Evolutionary conservation across 2,329 filamentous ascomycete genomes (phyloP).

Genomic region (Trichoderma atrobrunneum): DNA sequence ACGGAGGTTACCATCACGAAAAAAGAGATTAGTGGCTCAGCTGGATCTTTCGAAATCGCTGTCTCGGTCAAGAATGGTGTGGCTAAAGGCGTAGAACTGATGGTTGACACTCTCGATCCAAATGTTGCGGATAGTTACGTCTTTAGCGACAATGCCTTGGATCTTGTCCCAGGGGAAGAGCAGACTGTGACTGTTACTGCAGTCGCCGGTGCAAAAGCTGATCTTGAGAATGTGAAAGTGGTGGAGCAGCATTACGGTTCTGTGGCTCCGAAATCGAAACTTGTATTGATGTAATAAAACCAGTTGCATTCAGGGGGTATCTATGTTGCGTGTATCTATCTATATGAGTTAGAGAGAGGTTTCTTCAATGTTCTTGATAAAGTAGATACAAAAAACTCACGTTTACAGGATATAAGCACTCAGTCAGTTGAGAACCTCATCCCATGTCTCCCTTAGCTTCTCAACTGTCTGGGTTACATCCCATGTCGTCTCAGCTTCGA

Average conservation of each 20-base stretch:
- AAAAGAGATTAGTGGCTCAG: not conserved
- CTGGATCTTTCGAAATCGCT: not conserved
- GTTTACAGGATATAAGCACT: not conserved
- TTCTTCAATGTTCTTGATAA: not conserved
- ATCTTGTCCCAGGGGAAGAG: constrained; percentile 6
- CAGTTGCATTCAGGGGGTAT: not conserved
- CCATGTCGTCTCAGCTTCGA: constrained; percentile 10
- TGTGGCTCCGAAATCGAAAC: not conserved
- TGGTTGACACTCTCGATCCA: not conserved
- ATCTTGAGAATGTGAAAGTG: not conserved
- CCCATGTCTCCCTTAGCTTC: not conserved
- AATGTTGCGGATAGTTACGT: not conserved
- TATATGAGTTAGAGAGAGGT: not conserved
- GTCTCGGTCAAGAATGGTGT: not conserved
- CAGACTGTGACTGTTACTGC: constrained; percentile 10
- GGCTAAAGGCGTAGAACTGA: constrained; percentile 6
- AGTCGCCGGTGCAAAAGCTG: not conserved
- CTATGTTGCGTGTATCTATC: not conserved
- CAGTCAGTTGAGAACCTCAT: too few relatives aligned
- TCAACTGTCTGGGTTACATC: not conserved
- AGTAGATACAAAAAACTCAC: not conserved
- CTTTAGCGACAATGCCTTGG: constrained; percentile 7
- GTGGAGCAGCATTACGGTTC: constrained; percentile 3
- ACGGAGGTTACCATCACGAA: not conserved
- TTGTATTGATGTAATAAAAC: not conserved